phyloP scores from a whole-genome alignment of 768 basidiomycete species.

The Naganishia onofrii region DNA sequence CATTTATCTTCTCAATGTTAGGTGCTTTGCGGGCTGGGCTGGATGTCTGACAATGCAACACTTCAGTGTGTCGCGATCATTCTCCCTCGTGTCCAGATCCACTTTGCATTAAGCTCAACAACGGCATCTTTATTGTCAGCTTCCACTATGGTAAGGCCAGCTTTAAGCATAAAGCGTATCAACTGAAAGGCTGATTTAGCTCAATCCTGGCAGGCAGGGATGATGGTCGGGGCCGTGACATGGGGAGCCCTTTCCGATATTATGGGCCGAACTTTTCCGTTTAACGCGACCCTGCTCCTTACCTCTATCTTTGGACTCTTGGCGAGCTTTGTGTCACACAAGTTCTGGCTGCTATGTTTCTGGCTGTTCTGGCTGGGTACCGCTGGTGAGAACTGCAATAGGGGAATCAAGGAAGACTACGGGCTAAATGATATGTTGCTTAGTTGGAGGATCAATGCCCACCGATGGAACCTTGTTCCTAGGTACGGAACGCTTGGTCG shows the following conservation, averaged over 20 bases:
- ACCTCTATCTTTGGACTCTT: constrained; percentile 83
- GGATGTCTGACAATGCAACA: constrained; percentile 52
- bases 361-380: constrained; percentile 84
- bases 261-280: constrained; percentile 80
- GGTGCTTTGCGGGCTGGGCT: constrained; percentile 49
- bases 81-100: constrained; percentile 90
- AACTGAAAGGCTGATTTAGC: not conserved
- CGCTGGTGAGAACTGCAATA: constrained; percentile 55
- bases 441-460: constrained; percentile 62
- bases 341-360: constrained; percentile 67
- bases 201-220: constrained; percentile 58
- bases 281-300: constrained; percentile 87
- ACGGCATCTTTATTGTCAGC: constrained; percentile 80
- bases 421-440: not conserved
- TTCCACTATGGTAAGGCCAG: constrained; percentile 57
- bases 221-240: constrained; percentile 90
- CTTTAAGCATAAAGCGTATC: not conserved
- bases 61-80: constrained; percentile 67
- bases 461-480: constrained; percentile 71
- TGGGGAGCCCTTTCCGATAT: constrained; percentile 89
- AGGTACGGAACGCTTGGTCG: constrained; percentile 3
- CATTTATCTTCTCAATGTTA: not conserved
- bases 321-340: constrained; percentile 60
- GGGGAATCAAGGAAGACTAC: not conserved
- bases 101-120: constrained; percentile 71